Evolutionary conservation across 75 land plant species (phyloP), one percentile per base, ranked within the genome.

Genomic region (Selaginella tamariscina): DNA sequence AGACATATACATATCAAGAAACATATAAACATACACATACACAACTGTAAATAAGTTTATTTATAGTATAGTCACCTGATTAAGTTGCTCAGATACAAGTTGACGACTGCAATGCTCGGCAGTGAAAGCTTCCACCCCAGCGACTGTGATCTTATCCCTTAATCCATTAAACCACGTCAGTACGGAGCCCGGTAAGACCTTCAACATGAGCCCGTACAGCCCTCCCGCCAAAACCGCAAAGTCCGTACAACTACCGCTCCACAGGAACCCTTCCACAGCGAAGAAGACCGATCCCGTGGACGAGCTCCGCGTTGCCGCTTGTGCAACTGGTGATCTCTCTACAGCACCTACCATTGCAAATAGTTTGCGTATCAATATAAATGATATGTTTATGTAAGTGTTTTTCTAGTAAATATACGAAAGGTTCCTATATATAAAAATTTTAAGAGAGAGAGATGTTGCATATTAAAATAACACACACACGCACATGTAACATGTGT

Each of bases 141-240:
- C 73, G 65, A 82, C 85, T 21, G 66, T 26, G 33, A 89, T 74
- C 56, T 82, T 81, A 70, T 95, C 97, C 32, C 97, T 84, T 64
- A 95, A 73, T 24, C 83, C 80, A 69, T 81, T 73, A 74, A 84
- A 88, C 99, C 99, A 91, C 27, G 73, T 83, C 54, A 89, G 85
- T 22, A 95, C 99, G 78, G 85, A 91, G 29, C 97, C 89, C 65
- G 97, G 99, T 54, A 95, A 82, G 44, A 87, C 80, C 39, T 75
- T 77, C 24, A 95, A 83, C 82, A 91, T 76, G 55, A 86, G 69
- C 33, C 99, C 97, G 70, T 81, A 95, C 27, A 95, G 44, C 18
- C 86, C 86, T 66, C 87, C 87, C 69, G 93, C 82, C 67, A 95
- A 68, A 2, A 77, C 67, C 32, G 85, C 82, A 71, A 91, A 62